Evolutionary conservation across 106 monocot species (phyloP).

Genomic region (Dioscorea alata): DNA sequence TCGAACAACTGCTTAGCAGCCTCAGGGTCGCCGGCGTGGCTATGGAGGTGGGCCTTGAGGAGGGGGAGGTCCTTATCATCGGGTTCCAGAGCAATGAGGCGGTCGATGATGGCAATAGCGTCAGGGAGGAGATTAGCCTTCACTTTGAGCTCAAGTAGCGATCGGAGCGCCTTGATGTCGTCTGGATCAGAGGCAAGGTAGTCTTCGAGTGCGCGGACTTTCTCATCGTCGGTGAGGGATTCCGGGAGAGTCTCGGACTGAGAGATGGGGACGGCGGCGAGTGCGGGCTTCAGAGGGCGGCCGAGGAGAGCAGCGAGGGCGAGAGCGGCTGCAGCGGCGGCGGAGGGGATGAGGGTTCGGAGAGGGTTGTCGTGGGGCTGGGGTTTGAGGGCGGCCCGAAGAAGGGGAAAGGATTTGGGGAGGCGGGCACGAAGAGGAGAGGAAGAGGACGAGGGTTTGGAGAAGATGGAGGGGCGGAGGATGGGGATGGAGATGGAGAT

Average conservation of each 20-base stretch:
- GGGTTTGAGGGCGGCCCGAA: slow-evolving; percentile 12
- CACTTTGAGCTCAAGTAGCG: slow-evolving; percentile 51
- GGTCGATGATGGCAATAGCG: slow-evolving; percentile 45
- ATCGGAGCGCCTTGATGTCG: slow-evolving; percentile 43
- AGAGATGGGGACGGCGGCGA: slow-evolving; percentile 12
- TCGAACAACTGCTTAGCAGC: slow-evolving; percentile 58
- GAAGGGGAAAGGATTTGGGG: slow-evolving; percentile 8
- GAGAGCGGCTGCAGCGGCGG: slow-evolving; percentile 6
- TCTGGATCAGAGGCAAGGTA: slow-evolving; percentile 20
- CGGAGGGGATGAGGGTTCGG: slow-evolving; percentile 13
- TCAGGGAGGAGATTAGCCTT: slow-evolving; percentile 40
- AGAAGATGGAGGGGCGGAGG: slow-evolving; percentile 3
- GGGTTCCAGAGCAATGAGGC: slow-evolving; percentile 46
- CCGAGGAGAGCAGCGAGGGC: slow-evolving; percentile 20
- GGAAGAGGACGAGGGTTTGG: not conserved
- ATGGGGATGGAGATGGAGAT: not conserved
- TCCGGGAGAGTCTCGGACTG: slow-evolving; percentile 9
- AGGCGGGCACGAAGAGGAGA: slow-evolving; percentile 2
- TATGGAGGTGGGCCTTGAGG: slow-evolving; percentile 59
- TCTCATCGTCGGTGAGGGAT: slow-evolving; percentile 18
- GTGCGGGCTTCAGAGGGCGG: slow-evolving; percentile 18
- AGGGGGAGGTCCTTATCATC: slow-evolving; percentile 46
- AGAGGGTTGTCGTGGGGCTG: not conserved
- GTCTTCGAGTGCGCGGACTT: slow-evolving; percentile 41
- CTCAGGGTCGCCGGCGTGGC: slow-evolving; percentile 36